Evolutionary conservation across 139 green algal genomes (phyloP).

Genomic region (Eudorina sp.): DNA sequence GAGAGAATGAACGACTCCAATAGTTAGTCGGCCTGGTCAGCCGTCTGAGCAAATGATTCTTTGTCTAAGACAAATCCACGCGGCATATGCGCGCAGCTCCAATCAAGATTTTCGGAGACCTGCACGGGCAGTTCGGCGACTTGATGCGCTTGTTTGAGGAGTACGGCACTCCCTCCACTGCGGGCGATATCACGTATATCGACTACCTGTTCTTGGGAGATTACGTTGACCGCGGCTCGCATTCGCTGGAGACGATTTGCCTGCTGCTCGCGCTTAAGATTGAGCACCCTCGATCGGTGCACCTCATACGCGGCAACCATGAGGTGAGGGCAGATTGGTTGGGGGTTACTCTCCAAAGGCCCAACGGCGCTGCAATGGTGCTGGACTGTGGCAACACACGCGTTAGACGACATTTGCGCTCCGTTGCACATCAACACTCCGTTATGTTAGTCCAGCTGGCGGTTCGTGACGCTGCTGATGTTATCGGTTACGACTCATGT

Average conservation of each 20-base stretch:
- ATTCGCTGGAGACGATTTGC: constrained; percentile 88
- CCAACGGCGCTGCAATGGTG: too few species aligned
- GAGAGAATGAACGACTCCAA: too few species aligned
- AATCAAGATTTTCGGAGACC: constrained; percentile 99
- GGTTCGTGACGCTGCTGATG: not conserved
- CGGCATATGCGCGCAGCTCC: constrained; percentile 82
- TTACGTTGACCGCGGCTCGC: constrained; percentile 89
- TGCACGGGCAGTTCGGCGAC: constrained; percentile 99
- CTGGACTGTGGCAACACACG: too few species aligned
- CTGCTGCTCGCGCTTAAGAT: constrained; percentile 97
- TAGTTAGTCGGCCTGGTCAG: too few species aligned
- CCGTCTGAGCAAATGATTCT: too few species aligned
- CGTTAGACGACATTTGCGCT: too few species aligned
- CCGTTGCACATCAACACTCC: too few species aligned
- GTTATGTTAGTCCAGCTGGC: too few species aligned
- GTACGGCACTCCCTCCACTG: constrained; percentile 96
- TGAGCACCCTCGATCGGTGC: constrained; percentile 92
- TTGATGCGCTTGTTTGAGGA: constrained; percentile 99
- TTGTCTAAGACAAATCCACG: too few species aligned
- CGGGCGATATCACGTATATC: constrained; percentile 99
- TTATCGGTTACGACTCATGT: too few species aligned
- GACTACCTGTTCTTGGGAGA: constrained; percentile 97
- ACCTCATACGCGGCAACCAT: constrained; percentile 99
- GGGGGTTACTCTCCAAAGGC: too few species aligned
- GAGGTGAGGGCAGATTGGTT: constrained; percentile 78